phyloP scores from a whole-genome alignment of 495 filamentous ascomycete species.

The Jackrogersella minutella region DNA sequence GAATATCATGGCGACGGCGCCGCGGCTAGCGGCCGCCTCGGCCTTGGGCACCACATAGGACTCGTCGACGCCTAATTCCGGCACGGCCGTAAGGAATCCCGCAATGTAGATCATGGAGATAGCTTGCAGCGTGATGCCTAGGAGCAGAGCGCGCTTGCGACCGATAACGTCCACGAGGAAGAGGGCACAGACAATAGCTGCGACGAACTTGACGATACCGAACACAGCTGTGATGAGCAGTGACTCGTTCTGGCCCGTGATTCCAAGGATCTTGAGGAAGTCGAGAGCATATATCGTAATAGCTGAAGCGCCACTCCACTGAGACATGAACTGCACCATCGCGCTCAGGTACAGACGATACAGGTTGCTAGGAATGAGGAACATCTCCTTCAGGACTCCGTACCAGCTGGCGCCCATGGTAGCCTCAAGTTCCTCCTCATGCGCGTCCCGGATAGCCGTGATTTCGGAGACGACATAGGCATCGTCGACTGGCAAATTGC shows the following conservation, averaged over 20 bases:
- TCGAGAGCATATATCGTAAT: slow-evolving; percentile 74
- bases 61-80: slow-evolving; percentile 50
- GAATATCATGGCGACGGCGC: slow-evolving; percentile 72
- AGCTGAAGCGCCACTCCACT: slow-evolving; percentile 74
- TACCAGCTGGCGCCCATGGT: slow-evolving; percentile 63
- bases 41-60: slow-evolving; percentile 41
- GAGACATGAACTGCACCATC: slow-evolving; percentile 67
- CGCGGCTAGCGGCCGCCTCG: slow-evolving; percentile 53
- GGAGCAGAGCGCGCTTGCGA: slow-evolving; percentile 70
- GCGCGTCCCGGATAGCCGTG: slow-evolving; percentile 55
- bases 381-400: slow-evolving; percentile 66
- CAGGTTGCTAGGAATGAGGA: slow-evolving; percentile 66
- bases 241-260: slow-evolving; percentile 66
- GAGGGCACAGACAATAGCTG: slow-evolving; percentile 69
- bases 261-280: slow-evolving; percentile 70
- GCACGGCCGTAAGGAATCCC: slow-evolving; percentile 66
- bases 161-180: slow-evolving; percentile 80
- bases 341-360: slow-evolving; percentile 69
- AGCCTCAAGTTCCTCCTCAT: slow-evolving; percentile 64
- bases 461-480: slow-evolving; percentile 61
- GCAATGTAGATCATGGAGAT: slow-evolving; percentile 75
- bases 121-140: slow-evolving; percentile 69
- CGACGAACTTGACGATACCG: slow-evolving; percentile 72
- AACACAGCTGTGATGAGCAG: slow-evolving; percentile 75
- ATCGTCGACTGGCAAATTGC: slow-evolving; percentile 58